phyloP scores from a whole-genome alignment of 1,284 basidiomycete species.

The Cryptococcus sp. region DNA sequence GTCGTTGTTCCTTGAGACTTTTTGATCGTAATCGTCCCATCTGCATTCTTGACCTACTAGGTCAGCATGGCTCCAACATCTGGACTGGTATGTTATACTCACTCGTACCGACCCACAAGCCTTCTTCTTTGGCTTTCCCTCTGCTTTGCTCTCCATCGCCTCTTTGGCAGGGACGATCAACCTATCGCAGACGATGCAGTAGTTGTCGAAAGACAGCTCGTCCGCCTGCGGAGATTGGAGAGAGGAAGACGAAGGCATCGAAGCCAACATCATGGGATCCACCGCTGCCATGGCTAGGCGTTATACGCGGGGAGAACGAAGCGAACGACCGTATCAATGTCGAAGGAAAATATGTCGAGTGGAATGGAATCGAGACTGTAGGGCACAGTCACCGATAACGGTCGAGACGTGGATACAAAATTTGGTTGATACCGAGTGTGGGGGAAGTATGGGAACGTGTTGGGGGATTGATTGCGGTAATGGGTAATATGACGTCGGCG shows the following conservation, averaged over 20 bases:
- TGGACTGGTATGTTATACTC: conserved; percentile 12
- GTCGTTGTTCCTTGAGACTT: conserved; percentile 37
- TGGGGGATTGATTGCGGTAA: background rate
- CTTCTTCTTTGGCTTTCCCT: conserved; percentile 25
- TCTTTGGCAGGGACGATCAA: conserved; percentile 28
- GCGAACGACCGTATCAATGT: background rate
- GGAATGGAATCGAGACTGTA: too few relatives aligned
- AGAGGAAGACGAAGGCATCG: background rate
- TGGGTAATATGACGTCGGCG: background rate
- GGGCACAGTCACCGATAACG: too few relatives aligned
- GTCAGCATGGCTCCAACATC: background rate
- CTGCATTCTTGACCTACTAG: conserved; percentile 37
- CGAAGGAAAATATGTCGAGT: too few relatives aligned
- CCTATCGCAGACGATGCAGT: conserved; percentile 41
- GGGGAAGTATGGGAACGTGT: background rate
- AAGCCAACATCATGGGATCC: background rate
- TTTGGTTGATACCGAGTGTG: too few relatives aligned
- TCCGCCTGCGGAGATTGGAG: conserved; percentile 1
- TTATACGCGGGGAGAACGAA: background rate
- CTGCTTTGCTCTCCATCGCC: conserved; percentile 4
- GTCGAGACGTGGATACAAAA: background rate
- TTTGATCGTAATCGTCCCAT: conserved; percentile 40
- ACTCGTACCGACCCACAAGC: conserved; percentile 38
- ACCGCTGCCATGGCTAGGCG: background rate
- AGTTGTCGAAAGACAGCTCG: conserved; percentile 29